These are phyloP conservation scores for Rhamnella rubrinervis DNA, from an alignment of 331 rosid species.

Conservation along the genomic window DNA sequence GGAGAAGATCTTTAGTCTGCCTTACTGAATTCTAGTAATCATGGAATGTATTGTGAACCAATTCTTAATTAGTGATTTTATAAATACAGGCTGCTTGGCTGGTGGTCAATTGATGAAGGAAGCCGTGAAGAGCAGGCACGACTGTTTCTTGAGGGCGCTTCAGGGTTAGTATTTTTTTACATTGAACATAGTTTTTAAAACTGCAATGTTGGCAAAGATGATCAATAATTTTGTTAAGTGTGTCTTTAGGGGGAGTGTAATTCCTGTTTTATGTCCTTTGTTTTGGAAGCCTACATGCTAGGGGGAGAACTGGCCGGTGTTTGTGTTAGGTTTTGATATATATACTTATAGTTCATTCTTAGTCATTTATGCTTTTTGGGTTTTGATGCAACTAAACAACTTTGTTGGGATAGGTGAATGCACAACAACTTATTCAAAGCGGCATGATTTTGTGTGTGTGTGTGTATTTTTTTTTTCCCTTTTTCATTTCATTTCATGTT, in stretches of 20 bases:
- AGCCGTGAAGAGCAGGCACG: slow-evolving; percentile 93
- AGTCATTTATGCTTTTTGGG: not conserved
- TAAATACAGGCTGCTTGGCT: slow-evolving; percentile 77
- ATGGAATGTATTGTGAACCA: slow-evolving; percentile 10
- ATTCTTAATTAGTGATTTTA: slow-evolving; percentile 31
- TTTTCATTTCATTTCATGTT: too few species aligned
- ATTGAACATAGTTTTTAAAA: slow-evolving; percentile 14
- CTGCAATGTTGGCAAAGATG: too few species aligned
- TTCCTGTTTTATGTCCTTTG: too few species aligned
- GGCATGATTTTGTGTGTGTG: too few species aligned
- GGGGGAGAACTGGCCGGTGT: too few species aligned
- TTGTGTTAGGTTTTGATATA: not conserved
- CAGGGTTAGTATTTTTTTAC: slow-evolving; percentile 59
- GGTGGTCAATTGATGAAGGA: slow-evolving; percentile 99
- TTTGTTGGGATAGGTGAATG: too few species aligned
- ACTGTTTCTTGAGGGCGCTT: slow-evolving; percentile 72
- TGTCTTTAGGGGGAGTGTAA: too few species aligned
- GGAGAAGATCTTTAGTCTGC: not conserved
- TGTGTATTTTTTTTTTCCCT: too few species aligned
- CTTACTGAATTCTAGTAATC: slow-evolving; percentile 23
- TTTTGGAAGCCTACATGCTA: too few species aligned
- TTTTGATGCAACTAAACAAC: too few species aligned
- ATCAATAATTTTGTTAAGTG: too few species aligned
- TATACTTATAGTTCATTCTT: not conserved
- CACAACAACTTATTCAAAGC: too few species aligned